Base-by-base conservation (phyloP, 2,329 filamentous ascomycete genomes). In the Herpotrichia juniperi region DNA sequence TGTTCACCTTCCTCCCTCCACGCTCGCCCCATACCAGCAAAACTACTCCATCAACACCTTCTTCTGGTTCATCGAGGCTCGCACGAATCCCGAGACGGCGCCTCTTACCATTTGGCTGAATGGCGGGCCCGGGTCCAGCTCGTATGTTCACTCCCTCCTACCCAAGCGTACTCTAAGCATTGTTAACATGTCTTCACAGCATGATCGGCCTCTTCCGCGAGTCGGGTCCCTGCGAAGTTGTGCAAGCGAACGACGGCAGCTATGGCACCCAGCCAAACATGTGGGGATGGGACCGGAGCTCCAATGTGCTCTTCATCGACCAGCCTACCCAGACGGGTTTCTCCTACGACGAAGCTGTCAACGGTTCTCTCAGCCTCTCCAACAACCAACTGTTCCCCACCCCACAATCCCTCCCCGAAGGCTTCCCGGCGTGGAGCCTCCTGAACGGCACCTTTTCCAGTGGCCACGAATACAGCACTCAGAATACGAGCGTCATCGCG, bases 271-370 rank as follows among this genome's bases (percentile, higher is more conserved):
- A 80, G 42, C 78, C 82, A 9, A 78, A 84, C 46, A 78, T 84
- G 65, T 89, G 84, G 82, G 84, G 85, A 14, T 89, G 86, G 86
- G 86, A 89, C 67, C 78, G 79, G 51, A 78, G 75, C 40, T 81
- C 81, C 26, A 86, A 86, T 59, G 74, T 86, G 65, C 74, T 86
- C 42, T 86, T 82, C 66, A 81, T 86, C 51, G 78, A 80, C 45
- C 71, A 91, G 82, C 87, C 87, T 21, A 86, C 87, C 55, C 86
- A 90, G 72, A 83, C 90, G 43, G 84, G 85, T 22, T 86, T 88
- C 58, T 89, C 86, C 1, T 86, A 84, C 65, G 89, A 91, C 64
- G 79, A 78, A 22, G 76, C 81, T 7, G 84, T 81, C 8, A 87
- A 90, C 32, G 58, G 52, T 12, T 63, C 70, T 10, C 32, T 62